These are phyloP conservation scores for Epicoccum nigrum DNA, from an alignment of 2,329 filamentous ascomycete species.

Conservation along the genomic window DNA sequence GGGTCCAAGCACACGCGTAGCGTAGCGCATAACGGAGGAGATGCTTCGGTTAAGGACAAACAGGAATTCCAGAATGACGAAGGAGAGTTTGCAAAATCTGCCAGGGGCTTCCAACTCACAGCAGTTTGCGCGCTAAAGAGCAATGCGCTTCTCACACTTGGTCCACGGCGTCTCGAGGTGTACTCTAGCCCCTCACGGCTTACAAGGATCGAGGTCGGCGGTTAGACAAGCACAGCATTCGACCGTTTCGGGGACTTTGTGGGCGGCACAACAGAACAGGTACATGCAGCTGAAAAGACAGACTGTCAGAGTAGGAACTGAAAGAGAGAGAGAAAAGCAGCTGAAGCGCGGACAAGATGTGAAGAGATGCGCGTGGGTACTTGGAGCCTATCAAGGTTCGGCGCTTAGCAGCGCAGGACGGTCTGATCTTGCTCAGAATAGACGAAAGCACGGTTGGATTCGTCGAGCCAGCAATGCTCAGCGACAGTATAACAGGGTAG, in stretches of 20 bases:
- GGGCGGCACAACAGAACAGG: conserved; percentile 23
- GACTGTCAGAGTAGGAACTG: conserved; percentile 31
- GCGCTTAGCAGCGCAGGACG: conserved; percentile 46
- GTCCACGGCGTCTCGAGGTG: conserved; percentile 47
- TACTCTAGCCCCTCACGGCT: conserved; percentile 48
- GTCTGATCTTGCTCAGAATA: conserved; percentile 48
- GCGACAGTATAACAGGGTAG: conserved; percentile 34
- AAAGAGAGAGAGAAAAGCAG: conserved; percentile 36
- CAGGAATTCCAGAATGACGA: conserved; percentile 32
- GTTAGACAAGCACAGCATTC: conserved; percentile 49
- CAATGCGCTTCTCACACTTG: conserved; percentile 39
- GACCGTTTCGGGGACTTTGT: conserved; percentile 44
- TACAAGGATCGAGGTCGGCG: conserved; percentile 43
- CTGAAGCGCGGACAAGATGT: conserved; percentile 39
- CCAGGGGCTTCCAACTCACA: conserved; percentile 46
- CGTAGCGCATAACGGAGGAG: conserved; percentile 40
- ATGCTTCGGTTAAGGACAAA: conserved; percentile 35
- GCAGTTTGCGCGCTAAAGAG: conserved; percentile 44
- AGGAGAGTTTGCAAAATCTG: conserved; percentile 32
- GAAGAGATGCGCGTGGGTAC: conserved; percentile 40
- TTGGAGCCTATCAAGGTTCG: conserved; percentile 43
- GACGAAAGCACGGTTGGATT: conserved; percentile 36
- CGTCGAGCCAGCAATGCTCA: conserved; percentile 31
- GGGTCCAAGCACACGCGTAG: conserved; percentile 26
- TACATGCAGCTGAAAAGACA: conserved; percentile 45